Conservation (phyloP, 2,329 filamentous ascomycete species). For the Diaporthe australafricana region DNA sequence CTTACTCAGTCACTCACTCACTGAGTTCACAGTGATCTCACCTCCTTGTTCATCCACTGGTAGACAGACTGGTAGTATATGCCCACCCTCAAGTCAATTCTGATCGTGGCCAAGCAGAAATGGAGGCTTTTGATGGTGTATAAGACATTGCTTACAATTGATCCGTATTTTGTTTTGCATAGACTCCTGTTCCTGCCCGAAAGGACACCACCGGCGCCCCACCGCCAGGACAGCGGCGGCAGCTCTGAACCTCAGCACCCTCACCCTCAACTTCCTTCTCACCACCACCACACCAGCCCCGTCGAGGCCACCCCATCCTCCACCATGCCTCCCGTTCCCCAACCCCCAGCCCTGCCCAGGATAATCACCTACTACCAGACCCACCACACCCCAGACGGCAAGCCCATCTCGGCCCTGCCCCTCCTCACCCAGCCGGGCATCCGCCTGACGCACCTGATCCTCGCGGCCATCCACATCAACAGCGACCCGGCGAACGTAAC, state of each 20-base stretch:
- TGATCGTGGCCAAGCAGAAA: slow-evolving; percentile 28
- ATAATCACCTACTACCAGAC: slow-evolving; percentile 56
- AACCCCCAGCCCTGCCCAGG: slow-evolving; percentile 42
- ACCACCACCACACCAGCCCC: neutral
- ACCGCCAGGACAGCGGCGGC: neutral
- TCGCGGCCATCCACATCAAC: slow-evolving; percentile 85
- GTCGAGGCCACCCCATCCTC: neutral
- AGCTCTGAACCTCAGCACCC: neutral
- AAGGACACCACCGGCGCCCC: neutral
- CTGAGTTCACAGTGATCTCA: no score
- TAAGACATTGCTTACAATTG: slow-evolving; percentile 32
- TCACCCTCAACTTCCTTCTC: slow-evolving; percentile 5
- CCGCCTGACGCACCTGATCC: slow-evolving; percentile 76
- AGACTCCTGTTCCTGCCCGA: slow-evolving; percentile 23
- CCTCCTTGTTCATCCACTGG: neutral
- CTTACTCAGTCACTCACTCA: neutral
- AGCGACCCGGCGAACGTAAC: slow-evolving; percentile 72
- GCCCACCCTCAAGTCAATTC: slow-evolving; percentile 13
- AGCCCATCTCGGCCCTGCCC: slow-evolving; percentile 54
- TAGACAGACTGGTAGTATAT: slow-evolving; percentile 14
- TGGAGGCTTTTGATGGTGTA: slow-evolving; percentile 37
- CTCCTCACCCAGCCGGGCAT: slow-evolving; percentile 52
- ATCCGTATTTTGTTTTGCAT: slow-evolving; percentile 33
- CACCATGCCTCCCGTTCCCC: slow-evolving; percentile 46
- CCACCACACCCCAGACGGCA: slow-evolving; percentile 52